These are phyloP conservation scores for Ustilago cynodontis DNA, from an alignment of 1,284 basidiomycete species.

Conservation along the genomic window DNA sequence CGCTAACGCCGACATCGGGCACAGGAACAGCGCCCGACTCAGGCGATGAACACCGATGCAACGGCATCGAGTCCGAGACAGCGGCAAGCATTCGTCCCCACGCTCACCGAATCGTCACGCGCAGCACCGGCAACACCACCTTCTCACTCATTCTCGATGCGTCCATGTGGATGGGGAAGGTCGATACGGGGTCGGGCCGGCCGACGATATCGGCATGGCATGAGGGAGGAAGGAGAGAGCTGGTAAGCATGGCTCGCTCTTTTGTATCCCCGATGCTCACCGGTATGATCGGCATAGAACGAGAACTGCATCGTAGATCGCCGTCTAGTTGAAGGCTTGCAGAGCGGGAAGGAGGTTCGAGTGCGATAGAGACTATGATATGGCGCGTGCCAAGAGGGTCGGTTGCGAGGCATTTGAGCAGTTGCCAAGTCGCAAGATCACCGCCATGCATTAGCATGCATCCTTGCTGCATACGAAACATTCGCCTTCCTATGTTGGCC, in stretches of 20 bases:
- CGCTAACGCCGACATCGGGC: no score
- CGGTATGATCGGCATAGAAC: neutral
- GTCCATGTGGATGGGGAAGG: no score
- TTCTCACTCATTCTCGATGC: neutral
- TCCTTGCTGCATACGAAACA: conserved; percentile 6
- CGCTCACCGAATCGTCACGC: neutral
- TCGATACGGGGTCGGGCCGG: no score
- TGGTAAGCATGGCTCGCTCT: no score
- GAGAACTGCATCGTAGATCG: neutral
- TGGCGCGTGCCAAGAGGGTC: conserved; percentile 10
- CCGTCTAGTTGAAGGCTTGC: neutral
- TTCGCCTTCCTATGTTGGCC: no score
- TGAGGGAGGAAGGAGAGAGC: no score
- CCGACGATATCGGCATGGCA: no score
- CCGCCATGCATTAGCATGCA: conserved; percentile 23
- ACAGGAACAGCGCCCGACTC: neutral
- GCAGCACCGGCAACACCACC: neutral
- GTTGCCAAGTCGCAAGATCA: conserved; percentile 9
- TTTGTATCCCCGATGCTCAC: neutral
- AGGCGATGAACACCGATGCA: neutral
- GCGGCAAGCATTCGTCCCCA: neutral
- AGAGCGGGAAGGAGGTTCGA: neutral
- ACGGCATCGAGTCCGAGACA: conserved; percentile 8
- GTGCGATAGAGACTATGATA: neutral
- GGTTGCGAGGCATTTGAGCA: conserved; percentile 7